phyloP scores from a whole-genome alignment of 352 stramenopile genomes.

The Globisporangium orthogonon region DNA sequence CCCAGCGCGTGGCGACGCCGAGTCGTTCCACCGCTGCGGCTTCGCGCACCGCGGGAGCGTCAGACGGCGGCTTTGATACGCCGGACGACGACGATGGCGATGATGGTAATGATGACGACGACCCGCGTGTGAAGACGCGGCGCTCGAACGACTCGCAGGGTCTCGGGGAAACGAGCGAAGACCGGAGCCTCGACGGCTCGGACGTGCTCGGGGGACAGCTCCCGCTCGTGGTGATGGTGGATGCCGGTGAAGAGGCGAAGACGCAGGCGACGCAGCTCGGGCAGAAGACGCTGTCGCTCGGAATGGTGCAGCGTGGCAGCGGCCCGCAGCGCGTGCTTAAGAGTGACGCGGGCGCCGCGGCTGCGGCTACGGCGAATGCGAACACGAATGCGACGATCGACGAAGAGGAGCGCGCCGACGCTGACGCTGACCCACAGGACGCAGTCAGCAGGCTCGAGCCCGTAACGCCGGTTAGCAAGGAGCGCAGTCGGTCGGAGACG shows the following conservation, averaged over 20 bases:
- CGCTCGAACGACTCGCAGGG: conserved; percentile 6
- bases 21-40: conserved; percentile 11
- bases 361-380: background rate
- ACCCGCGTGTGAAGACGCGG: background rate
- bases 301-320: conserved; percentile 9
- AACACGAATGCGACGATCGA: conserved; percentile 5
- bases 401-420: conserved; percentile 17
- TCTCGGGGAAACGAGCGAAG: conserved; percentile 3
- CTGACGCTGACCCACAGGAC: background rate
- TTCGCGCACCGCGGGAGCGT: background rate
- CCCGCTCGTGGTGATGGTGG: background rate
- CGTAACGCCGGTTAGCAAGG: background rate
- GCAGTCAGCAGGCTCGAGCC: background rate
- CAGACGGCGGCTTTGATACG: conserved; percentile 13
- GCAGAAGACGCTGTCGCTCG: conserved; percentile 26
- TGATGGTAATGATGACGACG: background rate
- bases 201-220: conserved; percentile 1
- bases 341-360: background rate
- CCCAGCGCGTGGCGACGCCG: conserved; percentile 54
- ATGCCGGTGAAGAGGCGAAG: conserved; percentile 5
- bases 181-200: conserved; percentile 2
- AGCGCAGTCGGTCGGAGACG: conserved; percentile 4
- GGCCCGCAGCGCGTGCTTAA: conserved; percentile 24
- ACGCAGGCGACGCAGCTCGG: conserved; percentile 10
- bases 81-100: conserved; percentile 3